These are phyloP conservation scores for Neurospora intermedia DNA, from an alignment of 495 filamentous ascomycete species.

Conservation along the genomic window DNA sequence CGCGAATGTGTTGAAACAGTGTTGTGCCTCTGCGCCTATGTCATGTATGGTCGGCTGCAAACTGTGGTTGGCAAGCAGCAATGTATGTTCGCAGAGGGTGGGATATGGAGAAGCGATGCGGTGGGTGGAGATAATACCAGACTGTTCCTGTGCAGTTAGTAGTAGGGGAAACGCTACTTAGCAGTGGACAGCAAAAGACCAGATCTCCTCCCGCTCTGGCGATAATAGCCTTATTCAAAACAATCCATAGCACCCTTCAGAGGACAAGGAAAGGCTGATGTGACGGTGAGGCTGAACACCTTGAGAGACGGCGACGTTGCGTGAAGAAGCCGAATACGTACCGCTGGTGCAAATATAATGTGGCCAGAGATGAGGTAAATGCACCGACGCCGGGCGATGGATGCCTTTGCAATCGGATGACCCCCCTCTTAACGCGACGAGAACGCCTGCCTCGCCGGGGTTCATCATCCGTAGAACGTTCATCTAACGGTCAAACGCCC, in stretches of 20 bases:
- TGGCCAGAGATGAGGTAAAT: neutral
- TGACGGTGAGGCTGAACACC: neutral
- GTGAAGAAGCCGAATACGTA: neutral
- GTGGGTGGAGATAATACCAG: neutral
- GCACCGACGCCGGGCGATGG: neutral
- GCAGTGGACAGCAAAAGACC: neutral
- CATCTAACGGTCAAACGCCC: neutral
- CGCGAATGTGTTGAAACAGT: neutral
- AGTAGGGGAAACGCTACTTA: neutral
- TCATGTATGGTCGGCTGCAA: neutral
- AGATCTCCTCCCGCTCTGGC: neutral
- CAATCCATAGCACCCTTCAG: neutral
- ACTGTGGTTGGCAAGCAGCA: neutral
- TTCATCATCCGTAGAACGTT: neutral
- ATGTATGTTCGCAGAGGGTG: neutral
- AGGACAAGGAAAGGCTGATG: neutral
- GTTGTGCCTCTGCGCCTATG: neutral
- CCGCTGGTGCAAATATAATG: neutral
- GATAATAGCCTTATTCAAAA: neutral
- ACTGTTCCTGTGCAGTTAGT: neutral
- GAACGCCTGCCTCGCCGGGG: neutral
- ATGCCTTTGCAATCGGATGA: neutral
- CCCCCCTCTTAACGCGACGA: neutral
- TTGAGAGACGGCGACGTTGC: neutral
- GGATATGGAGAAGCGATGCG: neutral